Percentiles rank a stretch among this genome's conserved stretches.
Evolutionary conservation across 148 eudicot genomes (phyloP).

Genomic region (Vaccinium macrocarpon): DNA sequence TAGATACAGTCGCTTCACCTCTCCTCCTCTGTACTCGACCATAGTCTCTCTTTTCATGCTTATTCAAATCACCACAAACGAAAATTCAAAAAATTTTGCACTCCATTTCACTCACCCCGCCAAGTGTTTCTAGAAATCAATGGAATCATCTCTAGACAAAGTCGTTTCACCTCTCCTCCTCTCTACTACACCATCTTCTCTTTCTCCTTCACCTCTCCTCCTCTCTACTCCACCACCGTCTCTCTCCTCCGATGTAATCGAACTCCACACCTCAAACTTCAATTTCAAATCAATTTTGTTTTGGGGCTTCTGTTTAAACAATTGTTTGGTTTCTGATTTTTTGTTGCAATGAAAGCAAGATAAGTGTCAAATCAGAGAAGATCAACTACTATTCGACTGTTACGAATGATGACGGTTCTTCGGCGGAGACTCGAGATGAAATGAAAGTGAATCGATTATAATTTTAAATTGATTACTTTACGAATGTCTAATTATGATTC

Average conservation of each 20-base stretch:
- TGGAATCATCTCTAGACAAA: too few relatives aligned
- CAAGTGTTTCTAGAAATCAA: too few relatives aligned
- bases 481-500: too few relatives aligned
- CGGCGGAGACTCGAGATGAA: constrained; percentile 20
- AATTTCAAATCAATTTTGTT: neutral
- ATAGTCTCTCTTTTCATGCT: too few relatives aligned
- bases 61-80: too few relatives aligned
- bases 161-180: constrained; percentile 69
- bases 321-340: constrained; percentile 8
- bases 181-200: constrained; percentile 32
- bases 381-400: constrained; percentile 31
- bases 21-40: too few relatives aligned
- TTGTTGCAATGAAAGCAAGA: constrained; percentile 16
- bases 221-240: constrained; percentile 37
- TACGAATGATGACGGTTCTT: constrained; percentile 28
- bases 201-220: constrained; percentile 72
- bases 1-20: too few relatives aligned
- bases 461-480: too few relatives aligned
- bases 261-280: neutral
- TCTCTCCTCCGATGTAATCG: constrained; percentile 25
- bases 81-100: too few relatives aligned
- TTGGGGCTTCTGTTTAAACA: neutral
- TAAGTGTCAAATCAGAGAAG: constrained; percentile 9
- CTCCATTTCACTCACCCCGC: too few relatives aligned
- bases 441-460: too few relatives aligned